Conservation (phyloP, 768 basidiomycete species). For the Rhizopogon sp. region DNA sequence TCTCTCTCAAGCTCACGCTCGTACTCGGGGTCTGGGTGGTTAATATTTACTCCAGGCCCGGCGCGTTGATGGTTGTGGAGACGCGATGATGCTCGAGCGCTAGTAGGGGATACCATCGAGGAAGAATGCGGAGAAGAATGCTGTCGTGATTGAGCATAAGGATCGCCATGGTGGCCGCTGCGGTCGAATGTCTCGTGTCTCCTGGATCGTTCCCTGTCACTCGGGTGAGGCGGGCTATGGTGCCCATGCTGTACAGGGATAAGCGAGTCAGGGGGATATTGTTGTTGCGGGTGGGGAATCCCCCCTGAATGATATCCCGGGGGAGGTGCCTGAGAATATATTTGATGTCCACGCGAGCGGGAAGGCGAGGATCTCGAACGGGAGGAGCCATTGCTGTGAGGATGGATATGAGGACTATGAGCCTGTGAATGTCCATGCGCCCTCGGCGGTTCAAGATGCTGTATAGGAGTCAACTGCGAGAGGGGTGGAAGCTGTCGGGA, state of each 20-base stretch:
- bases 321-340: constrained; percentile 26
- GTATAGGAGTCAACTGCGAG: constrained; percentile 41
- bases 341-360: constrained; percentile 45
- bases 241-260: constrained; percentile 39
- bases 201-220: constrained; percentile 40
- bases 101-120: constrained; percentile 28
- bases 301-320: constrained; percentile 32
- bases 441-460: constrained; percentile 31
- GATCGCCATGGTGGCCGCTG: constrained; percentile 27
- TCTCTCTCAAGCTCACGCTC: constrained; percentile 48
- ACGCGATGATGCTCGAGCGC: constrained; percentile 32
- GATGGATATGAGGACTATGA: constrained; percentile 38
- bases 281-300: constrained; percentile 34
- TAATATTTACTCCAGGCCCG: constrained; percentile 56
- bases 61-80: constrained; percentile 64
- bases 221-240: constrained; percentile 44
- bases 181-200: constrained; percentile 45
- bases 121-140: constrained; percentile 31
- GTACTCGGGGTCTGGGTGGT: constrained; percentile 29
- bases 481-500: constrained; percentile 46
- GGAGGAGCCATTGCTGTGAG: constrained; percentile 35
- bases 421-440: constrained; percentile 30
- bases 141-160: constrained; percentile 27
- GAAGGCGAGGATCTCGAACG: constrained; percentile 45
- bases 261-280: constrained; percentile 41